Conservation (phyloP, 768 basidiomycete species). For the Pluteus cervinus region DNA sequence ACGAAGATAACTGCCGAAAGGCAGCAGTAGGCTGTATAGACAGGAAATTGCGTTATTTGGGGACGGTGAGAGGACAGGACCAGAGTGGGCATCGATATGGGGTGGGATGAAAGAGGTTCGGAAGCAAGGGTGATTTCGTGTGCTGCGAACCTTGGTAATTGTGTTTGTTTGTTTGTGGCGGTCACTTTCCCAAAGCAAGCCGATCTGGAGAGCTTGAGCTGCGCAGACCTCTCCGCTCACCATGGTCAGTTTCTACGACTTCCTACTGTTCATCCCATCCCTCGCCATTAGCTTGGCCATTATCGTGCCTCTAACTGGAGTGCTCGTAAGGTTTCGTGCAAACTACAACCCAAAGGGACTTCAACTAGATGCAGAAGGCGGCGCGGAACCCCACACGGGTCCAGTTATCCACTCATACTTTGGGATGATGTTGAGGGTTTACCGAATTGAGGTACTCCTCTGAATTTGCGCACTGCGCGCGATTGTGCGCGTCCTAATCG, state of each 20-base stretch:
- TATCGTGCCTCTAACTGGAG: conserved; percentile 58
- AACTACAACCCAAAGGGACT: conserved; percentile 86
- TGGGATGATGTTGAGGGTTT: conserved; percentile 66
- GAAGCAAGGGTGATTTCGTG: too few relatives aligned
- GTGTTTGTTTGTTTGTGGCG: too few relatives aligned
- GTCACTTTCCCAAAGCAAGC: too few relatives aligned
- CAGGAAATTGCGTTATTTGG: too few relatives aligned
- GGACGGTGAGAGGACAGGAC: too few relatives aligned
- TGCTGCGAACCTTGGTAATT: too few relatives aligned
- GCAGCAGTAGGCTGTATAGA: too few relatives aligned
- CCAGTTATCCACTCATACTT: conserved; percentile 75
- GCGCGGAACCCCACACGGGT: conserved; percentile 68
- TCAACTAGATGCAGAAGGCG: conserved; percentile 72
- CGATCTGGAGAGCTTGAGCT: too few relatives aligned
- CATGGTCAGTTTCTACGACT: conserved; percentile 29
- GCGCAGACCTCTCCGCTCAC: conserved; percentile 10
- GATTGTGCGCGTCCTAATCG: neutral
- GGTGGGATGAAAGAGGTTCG: too few relatives aligned
- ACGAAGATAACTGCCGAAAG: too few relatives aligned
- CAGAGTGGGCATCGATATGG: too few relatives aligned
- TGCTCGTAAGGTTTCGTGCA: conserved; percentile 71
- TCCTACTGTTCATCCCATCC: conserved; percentile 37
- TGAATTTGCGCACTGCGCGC: too few relatives aligned
- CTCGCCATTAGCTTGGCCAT: conserved; percentile 48
- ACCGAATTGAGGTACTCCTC: conserved; percentile 56